phyloP scores from a whole-genome alignment of 352 stramenopile species.

The Peronospora belbahrii region DNA sequence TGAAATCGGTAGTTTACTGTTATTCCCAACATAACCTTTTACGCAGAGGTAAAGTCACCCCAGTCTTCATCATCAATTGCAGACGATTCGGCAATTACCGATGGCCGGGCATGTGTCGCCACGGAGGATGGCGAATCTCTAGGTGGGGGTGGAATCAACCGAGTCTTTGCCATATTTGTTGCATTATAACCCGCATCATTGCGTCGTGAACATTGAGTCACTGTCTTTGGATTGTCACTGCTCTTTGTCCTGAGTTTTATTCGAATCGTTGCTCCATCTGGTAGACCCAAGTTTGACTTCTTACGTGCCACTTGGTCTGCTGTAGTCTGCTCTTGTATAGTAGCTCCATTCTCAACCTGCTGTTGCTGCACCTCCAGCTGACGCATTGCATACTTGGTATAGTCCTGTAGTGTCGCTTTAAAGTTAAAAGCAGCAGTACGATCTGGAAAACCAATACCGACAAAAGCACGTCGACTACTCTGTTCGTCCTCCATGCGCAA shows the following conservation, averaged over 20 bases:
- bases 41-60: slow-evolving; percentile 76
- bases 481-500: slow-evolving; percentile 73
- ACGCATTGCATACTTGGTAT: slow-evolving; percentile 69
- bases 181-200: slow-evolving; percentile 25
- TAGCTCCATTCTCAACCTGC: slow-evolving; percentile 11
- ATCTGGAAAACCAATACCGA: slow-evolving; percentile 76
- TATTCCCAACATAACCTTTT: slow-evolving; percentile 11
- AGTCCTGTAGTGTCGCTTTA: slow-evolving; percentile 77
- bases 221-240: slow-evolving; percentile 21
- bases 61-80: slow-evolving; percentile 59
- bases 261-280: slow-evolving; percentile 61
- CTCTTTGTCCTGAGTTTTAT: slow-evolving; percentile 65
- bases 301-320: slow-evolving; percentile 15
- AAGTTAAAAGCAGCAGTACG: slow-evolving; percentile 79
- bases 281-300: slow-evolving; percentile 54
- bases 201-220: slow-evolving; percentile 12
- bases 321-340: not conserved
- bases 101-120: slow-evolving; percentile 17
- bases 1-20: not conserved
- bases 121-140: slow-evolving; percentile 17
- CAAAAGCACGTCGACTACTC: slow-evolving; percentile 62
- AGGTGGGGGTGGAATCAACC: slow-evolving; percentile 50
- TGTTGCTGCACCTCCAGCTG: slow-evolving; percentile 40
- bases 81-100: slow-evolving; percentile 16
- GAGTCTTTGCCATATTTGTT: slow-evolving; percentile 34